phyloP scores from a whole-genome alignment of 805 yeast genomes.

The Kazachstania martiniae region DNA sequence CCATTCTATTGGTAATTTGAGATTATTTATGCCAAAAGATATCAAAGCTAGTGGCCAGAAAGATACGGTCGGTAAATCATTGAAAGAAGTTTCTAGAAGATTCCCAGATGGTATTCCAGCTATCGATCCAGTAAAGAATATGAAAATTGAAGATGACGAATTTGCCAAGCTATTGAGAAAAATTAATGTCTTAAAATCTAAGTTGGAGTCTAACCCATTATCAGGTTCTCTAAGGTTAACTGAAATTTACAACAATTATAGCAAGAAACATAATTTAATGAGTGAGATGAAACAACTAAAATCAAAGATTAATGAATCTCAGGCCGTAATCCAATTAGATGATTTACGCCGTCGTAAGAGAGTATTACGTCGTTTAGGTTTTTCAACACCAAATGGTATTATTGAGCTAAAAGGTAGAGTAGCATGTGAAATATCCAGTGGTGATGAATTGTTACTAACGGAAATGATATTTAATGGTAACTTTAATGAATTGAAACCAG shows the following conservation, averaged over 20 bases:
- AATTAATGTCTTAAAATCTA: constrained; percentile 71
- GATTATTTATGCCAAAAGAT: constrained; percentile 71
- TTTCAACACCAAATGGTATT: constrained; percentile 76
- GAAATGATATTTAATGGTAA: constrained; percentile 93
- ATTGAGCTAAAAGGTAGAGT: constrained; percentile 96
- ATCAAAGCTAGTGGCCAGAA: constrained; percentile 52
- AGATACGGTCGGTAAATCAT: constrained; percentile 53
- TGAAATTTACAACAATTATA: constrained; percentile 54
- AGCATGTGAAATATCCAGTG: constrained; percentile 91
- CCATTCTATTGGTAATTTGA: constrained; percentile 61
- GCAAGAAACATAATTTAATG: constrained; percentile 51
- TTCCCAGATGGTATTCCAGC: constrained; percentile 88
- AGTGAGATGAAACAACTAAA: constrained; percentile 48
- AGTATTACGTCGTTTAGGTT: constrained; percentile 84
- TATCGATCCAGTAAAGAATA: constrained; percentile 81
- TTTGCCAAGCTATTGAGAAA: constrained; percentile 64
- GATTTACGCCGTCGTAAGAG: constrained; percentile 88
- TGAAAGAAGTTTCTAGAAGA: constrained; percentile 70
- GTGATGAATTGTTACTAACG: constrained; percentile 72
- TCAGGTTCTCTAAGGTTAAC: constrained; percentile 48
- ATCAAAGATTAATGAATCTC: constrained; percentile 67
- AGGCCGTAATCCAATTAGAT: constrained; percentile 86
- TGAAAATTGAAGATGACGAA: constrained; percentile 81
- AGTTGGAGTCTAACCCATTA: constrained; percentile 59
- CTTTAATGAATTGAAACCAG: constrained; percentile 77